phyloP scores from a whole-genome alignment of 2,329 filamentous ascomycete genomes.

The Penicillium sclerotigenum region DNA sequence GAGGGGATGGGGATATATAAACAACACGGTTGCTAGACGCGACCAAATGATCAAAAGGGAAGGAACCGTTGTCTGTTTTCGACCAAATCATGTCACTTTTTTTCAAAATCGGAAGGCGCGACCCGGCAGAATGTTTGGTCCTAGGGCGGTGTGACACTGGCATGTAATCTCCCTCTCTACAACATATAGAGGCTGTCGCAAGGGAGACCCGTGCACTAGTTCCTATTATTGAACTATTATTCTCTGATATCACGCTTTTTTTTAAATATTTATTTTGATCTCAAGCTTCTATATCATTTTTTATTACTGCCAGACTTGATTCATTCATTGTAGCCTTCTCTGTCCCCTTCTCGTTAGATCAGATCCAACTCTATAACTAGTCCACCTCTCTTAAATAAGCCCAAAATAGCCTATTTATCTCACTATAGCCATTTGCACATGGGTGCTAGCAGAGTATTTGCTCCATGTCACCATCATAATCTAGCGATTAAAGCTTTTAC shows the following conservation, averaged over 20 bases:
- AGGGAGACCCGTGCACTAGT: background rate
- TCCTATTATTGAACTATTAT: background rate
- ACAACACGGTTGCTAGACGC: conserved; percentile 1
- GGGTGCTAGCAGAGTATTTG: background rate
- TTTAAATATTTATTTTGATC: background rate
- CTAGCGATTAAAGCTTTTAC: background rate
- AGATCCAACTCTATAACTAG: background rate
- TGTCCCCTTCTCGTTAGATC: background rate
- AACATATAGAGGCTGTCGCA: background rate
- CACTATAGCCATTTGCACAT: background rate
- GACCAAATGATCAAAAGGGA: background rate
- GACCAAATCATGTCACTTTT: conserved; percentile 3
- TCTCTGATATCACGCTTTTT: background rate
- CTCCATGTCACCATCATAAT: background rate
- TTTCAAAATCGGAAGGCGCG: conserved; percentile 5
- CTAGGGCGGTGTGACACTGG: background rate
- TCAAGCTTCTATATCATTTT: background rate
- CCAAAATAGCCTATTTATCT: background rate
- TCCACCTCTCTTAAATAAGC: background rate
- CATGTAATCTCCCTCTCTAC: too few species aligned
- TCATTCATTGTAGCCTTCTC: background rate
- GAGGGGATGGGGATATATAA: background rate
- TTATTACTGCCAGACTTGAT: background rate
- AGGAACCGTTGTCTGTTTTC: conserved; percentile 2
- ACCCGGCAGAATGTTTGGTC: background rate